Percentiles rank a stretch among this genome's conserved stretches.
These are phyloP conservation scores for Cercophora newfieldiana DNA, from an alignment of 495 filamentous ascomycete species.

Conservation along the genomic window DNA sequence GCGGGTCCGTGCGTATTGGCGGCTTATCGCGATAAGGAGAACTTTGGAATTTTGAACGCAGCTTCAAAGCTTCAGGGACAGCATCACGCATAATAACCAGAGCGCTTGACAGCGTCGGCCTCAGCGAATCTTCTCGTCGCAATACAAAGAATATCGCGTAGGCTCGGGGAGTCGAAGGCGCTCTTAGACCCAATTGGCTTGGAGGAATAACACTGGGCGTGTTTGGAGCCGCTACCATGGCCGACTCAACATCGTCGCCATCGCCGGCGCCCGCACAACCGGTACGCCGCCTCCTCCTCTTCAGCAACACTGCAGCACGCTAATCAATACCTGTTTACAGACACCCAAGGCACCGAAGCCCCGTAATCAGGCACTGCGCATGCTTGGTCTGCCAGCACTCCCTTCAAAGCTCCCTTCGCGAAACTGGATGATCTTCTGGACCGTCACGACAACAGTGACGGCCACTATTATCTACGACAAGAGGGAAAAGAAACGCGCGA, in stretches of 20 bases:
- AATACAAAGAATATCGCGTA: not conserved
- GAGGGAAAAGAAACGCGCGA: conserved; percentile 76
- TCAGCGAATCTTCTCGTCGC: not conserved
- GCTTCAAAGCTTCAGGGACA: not conserved
- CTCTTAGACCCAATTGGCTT: conserved; percentile 23
- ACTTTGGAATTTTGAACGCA: conserved; percentile 15
- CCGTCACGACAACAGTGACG: conserved; percentile 73
- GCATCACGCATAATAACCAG: not conserved
- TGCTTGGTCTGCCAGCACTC: conserved; percentile 80
- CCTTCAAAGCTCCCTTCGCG: conserved; percentile 86
- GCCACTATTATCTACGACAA: conserved; percentile 85
- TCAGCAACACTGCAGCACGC: not conserved
- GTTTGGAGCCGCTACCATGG: conserved; percentile 22
- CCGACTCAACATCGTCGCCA: conserved; percentile 27
- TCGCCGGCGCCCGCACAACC: conserved; percentile 18
- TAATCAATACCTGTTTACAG: conserved; percentile 29
- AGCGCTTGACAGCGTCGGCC: not conserved
- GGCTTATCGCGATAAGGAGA: conserved; percentile 24
- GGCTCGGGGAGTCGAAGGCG: not conserved
- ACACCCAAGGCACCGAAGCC: conserved; percentile 50
- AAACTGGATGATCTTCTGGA: conserved; percentile 95
- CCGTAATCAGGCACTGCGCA: conserved; percentile 68
- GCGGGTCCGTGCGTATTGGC: conserved; percentile 12
- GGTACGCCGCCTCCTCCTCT: conserved; percentile 17
- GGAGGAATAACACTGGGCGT: conserved; percentile 15